Evolutionary conservation across 257 asterid genomes (phyloP).

Genomic region (Solanum sejunctum): DNA sequence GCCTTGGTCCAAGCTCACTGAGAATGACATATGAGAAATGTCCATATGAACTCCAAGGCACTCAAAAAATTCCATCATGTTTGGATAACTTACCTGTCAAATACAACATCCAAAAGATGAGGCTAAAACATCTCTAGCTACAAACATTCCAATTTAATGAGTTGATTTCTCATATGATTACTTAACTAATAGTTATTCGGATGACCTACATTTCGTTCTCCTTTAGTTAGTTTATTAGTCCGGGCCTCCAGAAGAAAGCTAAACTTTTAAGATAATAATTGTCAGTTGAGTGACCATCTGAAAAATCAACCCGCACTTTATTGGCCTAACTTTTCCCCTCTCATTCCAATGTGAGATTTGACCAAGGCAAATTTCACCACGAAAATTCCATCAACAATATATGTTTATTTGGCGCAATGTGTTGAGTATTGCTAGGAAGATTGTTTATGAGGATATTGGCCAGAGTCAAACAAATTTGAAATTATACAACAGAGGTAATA

Average conservation of each 20-base stretch:
- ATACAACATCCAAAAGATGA: background rate
- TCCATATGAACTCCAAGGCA: background rate
- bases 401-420: no score
- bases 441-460: no score
- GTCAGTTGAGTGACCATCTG: no score
- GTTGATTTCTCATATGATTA: background rate
- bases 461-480: no score
- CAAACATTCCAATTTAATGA: background rate
- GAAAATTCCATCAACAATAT: no score
- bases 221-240: background rate
- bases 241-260: background rate
- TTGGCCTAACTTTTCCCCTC: no score
- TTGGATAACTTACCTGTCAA: background rate
- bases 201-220: background rate
- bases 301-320: no score
- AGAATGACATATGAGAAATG: background rate
- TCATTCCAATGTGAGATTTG: no score
- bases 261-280: no score
- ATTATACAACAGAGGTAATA: no score
- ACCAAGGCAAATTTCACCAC: no score
- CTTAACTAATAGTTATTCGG: background rate
- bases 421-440: no score
- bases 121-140: background rate
- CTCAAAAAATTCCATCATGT: background rate
- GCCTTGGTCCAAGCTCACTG: background rate